These are phyloP conservation scores for Paecilomyces sp. DNA, from an alignment of 2,329 filamentous ascomycete species.

Conservation along the genomic window DNA sequence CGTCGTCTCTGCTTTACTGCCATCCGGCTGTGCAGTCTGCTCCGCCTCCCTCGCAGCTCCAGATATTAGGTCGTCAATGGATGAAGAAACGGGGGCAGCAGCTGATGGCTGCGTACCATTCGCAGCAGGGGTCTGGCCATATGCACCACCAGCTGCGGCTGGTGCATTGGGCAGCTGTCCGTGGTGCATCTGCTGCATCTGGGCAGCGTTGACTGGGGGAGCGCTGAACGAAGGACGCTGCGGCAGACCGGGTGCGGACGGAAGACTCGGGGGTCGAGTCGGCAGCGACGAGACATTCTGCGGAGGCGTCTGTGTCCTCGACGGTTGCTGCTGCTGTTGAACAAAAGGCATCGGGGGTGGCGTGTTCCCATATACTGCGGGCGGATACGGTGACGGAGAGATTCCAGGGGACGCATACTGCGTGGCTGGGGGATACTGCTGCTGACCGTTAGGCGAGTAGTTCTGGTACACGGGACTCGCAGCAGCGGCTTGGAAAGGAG, in stretches of 20 bases:
- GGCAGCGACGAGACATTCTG: constrained; percentile 31
- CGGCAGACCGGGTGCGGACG: constrained; percentile 51
- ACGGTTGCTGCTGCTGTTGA: constrained; percentile 35
- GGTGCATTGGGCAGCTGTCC: constrained; percentile 36
- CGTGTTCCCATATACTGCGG: constrained; percentile 31
- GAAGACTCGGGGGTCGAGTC: constrained; percentile 47
- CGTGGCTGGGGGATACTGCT: constrained; percentile 23
- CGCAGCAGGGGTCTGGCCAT: constrained; percentile 15
- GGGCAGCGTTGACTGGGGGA: constrained; percentile 45
- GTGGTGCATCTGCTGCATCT: constrained; percentile 53
- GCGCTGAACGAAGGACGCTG: constrained; percentile 54
- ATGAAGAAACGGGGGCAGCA: constrained; percentile 28
- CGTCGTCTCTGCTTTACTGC: constrained; percentile 35
- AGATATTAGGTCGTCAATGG: constrained; percentile 46
- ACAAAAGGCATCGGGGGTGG: constrained; percentile 35
- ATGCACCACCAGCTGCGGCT: constrained; percentile 12
- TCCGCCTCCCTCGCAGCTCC: constrained; percentile 42
- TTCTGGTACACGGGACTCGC: constrained; percentile 29
- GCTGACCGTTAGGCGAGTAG: constrained; percentile 28
- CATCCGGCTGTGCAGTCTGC: constrained; percentile 26
- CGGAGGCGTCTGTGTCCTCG: constrained; percentile 37
- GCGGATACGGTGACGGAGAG: constrained; percentile 24
- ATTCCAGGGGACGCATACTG: constrained; percentile 25
- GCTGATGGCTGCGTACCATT: constrained; percentile 21
- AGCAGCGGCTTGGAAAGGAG: constrained; percentile 37